Base-by-base conservation (phyloP, 345 rosid species). In the Salix dunnii region DNA sequence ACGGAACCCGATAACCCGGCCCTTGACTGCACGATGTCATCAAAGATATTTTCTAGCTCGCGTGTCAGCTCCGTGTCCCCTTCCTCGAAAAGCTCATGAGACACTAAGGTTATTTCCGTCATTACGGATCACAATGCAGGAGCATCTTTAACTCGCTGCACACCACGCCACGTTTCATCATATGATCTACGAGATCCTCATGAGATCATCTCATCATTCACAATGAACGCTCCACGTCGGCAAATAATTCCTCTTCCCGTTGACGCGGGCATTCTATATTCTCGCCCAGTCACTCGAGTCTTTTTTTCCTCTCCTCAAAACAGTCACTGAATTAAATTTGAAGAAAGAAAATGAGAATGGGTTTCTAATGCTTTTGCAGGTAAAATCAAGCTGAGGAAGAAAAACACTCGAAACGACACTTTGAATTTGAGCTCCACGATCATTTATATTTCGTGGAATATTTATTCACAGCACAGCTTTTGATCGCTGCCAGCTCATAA, bases 91-190 rank as follows among this genome's bases (percentile, higher is more conserved):
- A 20, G 5, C 0, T 8, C 0, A 1, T 10, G 28, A 1, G 3
- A 5, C 16, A 36, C 31, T 23, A n/a, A 46, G 85, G 78, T 25
- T 43, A 68, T 2, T 76, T 65, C n/a, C 55, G 77, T 68, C 80
- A 72, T 60, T 36, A 31, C 5, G 18, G 5, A 49, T 8, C 62
- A 21, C 27, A 21, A 2, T 0, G 30, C 27, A 27, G 6, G 27
- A 12, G 82, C 84, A 80, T 85, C 90, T 81, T 83, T 83, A 81
- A 78, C 84, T 85, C 68, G 42, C 27, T 71, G 27, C 49, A 55
- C 55, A 68, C 16, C 6, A 67, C 65, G 79, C 89, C 87, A 87
- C 89, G 82, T 83, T 70, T 46, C 74, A 0, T 20, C 23, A 23
- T 3, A 33, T 2, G 80, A 80, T 84, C 73, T 14, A 51, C 53